Conservation (phyloP, 1,284 basidiomycete species). For the Ganoderma resinaceum region DNA sequence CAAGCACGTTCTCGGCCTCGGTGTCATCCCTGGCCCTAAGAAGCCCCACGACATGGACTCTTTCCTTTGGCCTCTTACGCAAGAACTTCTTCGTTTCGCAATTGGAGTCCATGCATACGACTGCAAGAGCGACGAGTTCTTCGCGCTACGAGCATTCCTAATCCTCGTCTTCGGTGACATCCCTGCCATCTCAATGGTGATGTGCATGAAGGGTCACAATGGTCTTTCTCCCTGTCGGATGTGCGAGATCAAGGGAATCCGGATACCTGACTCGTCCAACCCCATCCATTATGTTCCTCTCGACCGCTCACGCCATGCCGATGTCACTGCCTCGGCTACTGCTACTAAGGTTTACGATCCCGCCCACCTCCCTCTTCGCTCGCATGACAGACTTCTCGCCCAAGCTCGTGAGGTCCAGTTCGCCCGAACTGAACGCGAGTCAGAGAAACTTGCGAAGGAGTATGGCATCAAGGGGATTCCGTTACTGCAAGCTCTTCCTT, state of each 20-base stretch:
- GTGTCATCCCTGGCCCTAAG: slow-evolving; percentile 51
- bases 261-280: slow-evolving; percentile 27
- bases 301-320: slow-evolving; percentile 17
- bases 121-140: slow-evolving; percentile 30
- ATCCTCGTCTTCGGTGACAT: slow-evolving; percentile 52
- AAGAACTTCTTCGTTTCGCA: slow-evolving; percentile 46
- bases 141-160: slow-evolving; percentile 46
- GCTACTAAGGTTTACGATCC: slow-evolving; percentile 41
- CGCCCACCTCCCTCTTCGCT: slow-evolving; percentile 45
- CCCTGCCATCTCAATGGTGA: slow-evolving; percentile 35
- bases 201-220: slow-evolving; percentile 55
- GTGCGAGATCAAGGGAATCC: slow-evolving; percentile 49
- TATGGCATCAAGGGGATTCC: slow-evolving; percentile 52
- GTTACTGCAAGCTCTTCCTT: slow-evolving; percentile 42
- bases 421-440: slow-evolving; percentile 33
- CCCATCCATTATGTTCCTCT: slow-evolving; percentile 48
- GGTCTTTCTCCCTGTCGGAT: slow-evolving; percentile 48
- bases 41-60: slow-evolving; percentile 50
- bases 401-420: slow-evolving; percentile 44
- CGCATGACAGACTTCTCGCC: slow-evolving; percentile 41
- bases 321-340: background rate
- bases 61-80: slow-evolving; percentile 46
- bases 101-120: slow-evolving; percentile 46
- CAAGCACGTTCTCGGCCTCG: slow-evolving; percentile 42
- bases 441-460: slow-evolving; percentile 38